Percentiles rank a stretch among this genome's conserved stretches.
Conservation (phyloP, 139 green algal species). For the Gonium pectorale region DNA sequence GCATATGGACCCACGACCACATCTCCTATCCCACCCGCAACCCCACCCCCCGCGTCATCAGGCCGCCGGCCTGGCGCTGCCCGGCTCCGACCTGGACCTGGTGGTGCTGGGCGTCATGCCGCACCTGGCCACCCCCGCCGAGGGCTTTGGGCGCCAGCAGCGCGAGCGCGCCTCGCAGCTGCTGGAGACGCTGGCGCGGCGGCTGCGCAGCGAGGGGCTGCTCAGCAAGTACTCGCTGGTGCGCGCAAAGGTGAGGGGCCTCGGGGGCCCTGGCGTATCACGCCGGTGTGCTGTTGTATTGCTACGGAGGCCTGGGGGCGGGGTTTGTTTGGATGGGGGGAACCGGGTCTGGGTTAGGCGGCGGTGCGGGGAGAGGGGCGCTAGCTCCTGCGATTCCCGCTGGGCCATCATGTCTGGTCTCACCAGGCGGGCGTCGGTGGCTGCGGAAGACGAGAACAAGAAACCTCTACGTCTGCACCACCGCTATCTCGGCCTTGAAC, state of each 20-base stretch:
- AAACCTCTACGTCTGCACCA: no score
- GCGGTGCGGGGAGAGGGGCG: background rate
- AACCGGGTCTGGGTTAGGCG: background rate
- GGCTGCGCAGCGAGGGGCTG: background rate
- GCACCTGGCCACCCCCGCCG: constrained; percentile 5
- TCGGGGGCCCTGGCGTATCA: no score
- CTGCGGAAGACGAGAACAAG: no score
- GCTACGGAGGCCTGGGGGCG: background rate
- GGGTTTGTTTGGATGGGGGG: background rate
- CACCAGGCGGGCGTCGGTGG: no score
- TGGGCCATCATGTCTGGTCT: no score
- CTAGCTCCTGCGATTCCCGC: no score
- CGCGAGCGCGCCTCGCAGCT: background rate
- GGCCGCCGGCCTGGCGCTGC: constrained; percentile 31
- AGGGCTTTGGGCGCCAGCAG: background rate
- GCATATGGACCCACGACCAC: no score
- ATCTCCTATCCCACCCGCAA: background rate
- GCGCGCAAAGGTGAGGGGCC: constrained; percentile 41
- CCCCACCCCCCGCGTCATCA: background rate
- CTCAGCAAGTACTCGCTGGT: constrained; percentile 13
- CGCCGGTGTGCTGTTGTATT: no score
- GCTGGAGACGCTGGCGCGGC: constrained; percentile 12
- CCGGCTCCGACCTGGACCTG: constrained; percentile 67
- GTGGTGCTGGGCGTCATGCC: constrained; percentile 47
- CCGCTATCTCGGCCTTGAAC: background rate